Evolutionary conservation across 352 stramenopile species (phyloP).

Genomic region (Pythium aristosporum): DNA sequence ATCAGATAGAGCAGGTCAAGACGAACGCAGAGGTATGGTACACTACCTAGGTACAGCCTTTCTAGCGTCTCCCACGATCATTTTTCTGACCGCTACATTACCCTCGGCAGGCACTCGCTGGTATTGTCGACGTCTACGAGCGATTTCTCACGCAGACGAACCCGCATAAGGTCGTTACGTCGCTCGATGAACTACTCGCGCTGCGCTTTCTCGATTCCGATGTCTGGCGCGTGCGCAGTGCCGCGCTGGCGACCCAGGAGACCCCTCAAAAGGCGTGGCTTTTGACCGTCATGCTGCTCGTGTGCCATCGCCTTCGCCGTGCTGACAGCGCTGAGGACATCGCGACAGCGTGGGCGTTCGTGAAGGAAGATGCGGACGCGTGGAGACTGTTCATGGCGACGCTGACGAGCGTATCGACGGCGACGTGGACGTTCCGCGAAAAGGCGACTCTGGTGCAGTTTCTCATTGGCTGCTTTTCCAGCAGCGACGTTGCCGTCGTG

Average conservation of each 20-base stretch:
- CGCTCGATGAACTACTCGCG: constrained; percentile 25
- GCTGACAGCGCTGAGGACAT: not conserved
- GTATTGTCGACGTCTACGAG: constrained; percentile 38
- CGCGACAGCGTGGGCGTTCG: constrained; percentile 12
- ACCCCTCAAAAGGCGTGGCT: constrained; percentile 38
- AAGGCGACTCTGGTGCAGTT: constrained; percentile 59
- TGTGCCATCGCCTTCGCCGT: constrained; percentile 14
- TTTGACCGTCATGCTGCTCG: constrained; percentile 46
- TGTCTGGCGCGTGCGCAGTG: constrained; percentile 10
- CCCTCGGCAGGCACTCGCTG: constrained; percentile 11
- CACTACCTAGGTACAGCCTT: not conserved
- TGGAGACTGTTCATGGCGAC: constrained; percentile 43
- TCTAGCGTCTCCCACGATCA: not conserved
- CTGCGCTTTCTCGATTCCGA: not conserved
- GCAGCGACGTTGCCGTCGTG: constrained; percentile 52
- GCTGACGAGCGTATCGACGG: constrained; percentile 26
- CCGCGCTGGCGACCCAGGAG: not conserved
- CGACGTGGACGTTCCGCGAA: constrained; percentile 46
- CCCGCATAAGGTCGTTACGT: constrained; percentile 61
- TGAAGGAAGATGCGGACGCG: constrained; percentile 11
- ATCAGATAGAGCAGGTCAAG: constrained; percentile 12
- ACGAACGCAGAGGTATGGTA: constrained; percentile 11
- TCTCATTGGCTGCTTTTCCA: constrained; percentile 56
- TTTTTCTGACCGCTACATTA: not conserved
- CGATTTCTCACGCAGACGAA: constrained; percentile 36